phyloP scores from a whole-genome alignment of 768 basidiomycete genomes.

The Tylopilus rubrobrunneus region DNA sequence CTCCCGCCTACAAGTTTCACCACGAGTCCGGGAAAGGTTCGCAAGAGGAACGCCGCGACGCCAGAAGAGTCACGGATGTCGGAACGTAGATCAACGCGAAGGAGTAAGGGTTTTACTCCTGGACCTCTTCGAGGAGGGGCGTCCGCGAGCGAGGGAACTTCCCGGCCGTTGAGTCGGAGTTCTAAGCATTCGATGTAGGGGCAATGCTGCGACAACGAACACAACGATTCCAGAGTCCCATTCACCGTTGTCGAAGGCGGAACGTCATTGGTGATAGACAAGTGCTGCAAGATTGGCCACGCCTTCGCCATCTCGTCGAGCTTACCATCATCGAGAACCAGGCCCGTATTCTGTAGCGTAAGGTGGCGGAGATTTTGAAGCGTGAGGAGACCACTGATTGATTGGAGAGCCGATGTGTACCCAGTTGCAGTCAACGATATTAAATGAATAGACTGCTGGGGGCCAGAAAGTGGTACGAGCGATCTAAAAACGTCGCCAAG shows the following conservation, averaged over 20 bases:
- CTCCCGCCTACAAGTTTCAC: slow-evolving; percentile 3
- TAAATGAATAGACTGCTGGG: slow-evolving; percentile 4
- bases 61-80: slow-evolving; percentile 17
- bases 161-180: slow-evolving; percentile 18
- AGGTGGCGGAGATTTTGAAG: slow-evolving; percentile 13
- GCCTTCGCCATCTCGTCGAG: slow-evolving; percentile 16
- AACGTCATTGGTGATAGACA: slow-evolving; percentile 14
- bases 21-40: slow-evolving; percentile 4
- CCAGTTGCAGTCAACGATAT: slow-evolving; percentile 9
- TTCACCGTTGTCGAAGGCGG: slow-evolving; percentile 5
- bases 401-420: slow-evolving; percentile 12
- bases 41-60: slow-evolving; percentile 18
- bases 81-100: slow-evolving; percentile 15
- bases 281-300: slow-evolving; percentile 18
- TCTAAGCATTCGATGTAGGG: slow-evolving; percentile 15
- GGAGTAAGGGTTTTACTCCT: neutral
- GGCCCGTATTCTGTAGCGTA: slow-evolving; percentile 8
- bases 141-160: slow-evolving; percentile 5
- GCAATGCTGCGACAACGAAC: slow-evolving; percentile 11
- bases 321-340: slow-evolving; percentile 11
- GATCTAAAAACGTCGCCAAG: slow-evolving; percentile 5
- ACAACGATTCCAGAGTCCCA: slow-evolving; percentile 9
- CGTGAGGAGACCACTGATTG: slow-evolving; percentile 5
- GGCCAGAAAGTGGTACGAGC: slow-evolving; percentile 5
- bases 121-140: neutral